Base-by-base conservation (phyloP, 192 early-diverging fungal genomes). In the Coemansia sp. region DNA sequence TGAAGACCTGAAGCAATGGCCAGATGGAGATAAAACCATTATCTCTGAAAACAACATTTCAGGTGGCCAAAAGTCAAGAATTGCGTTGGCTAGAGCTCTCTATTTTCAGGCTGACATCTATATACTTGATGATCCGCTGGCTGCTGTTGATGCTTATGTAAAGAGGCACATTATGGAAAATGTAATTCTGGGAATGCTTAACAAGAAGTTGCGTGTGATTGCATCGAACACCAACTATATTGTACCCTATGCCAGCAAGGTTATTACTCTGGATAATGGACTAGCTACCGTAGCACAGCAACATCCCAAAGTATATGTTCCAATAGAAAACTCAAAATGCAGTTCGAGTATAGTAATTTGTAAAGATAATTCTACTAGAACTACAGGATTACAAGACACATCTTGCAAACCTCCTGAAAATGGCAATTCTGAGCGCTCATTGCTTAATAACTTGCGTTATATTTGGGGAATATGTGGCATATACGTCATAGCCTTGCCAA, bases 151-250 rank as follows among this genome's bases (percentile, higher is more conserved):
- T 72, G 84, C 83, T 8, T 79, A 83, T 49, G 83, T 86, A 3
- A 82, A 75, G 44, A 68, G 70, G 7, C 81, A 87, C 57, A 78
- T 92, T 20, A 86, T 63, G 10, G 53, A 63, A 14, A 37, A 63
- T 42, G 61, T 55, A 0, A 55, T 63, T 3, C 35, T 62, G 35
- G 61, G 61, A 11, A 14, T 63, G 16, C 38, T 63, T 23, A 39
- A 33, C 1, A 31, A 26, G 3, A 55, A 55, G 72, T 87, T 92
- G 0, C 80, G 92, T 15, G 57, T 97, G 16, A 61, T 97, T 51
- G 87, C 92, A 4, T 91, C 89, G 0, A 91, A 94, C 68, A 82
- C 86, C 45, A 68, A 94, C 0, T 82, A 87, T 49, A 78, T 87
- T 48, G 47, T 94, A 39, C 89, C 90, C 3, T 74, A 82, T 47